These are phyloP conservation scores for Chalaropsis thielavioides DNA, from an alignment of 2,329 filamentous ascomycete species.

Conservation along the genomic window DNA sequence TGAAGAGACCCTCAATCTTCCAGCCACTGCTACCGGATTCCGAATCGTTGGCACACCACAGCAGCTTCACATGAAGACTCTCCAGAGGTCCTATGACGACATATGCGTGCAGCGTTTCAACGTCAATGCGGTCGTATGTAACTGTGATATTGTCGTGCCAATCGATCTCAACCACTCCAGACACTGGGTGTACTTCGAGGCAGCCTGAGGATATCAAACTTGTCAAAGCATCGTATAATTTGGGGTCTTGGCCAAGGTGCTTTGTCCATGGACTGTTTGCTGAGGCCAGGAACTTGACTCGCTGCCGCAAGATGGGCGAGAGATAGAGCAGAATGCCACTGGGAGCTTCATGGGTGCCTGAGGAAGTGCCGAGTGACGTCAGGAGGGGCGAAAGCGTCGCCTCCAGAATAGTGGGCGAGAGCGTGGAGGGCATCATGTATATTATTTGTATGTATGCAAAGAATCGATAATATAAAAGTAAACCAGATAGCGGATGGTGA, in stretches of 20 bases:
- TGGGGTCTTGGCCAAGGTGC: slow-evolving; percentile 53
- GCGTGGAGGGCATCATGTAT: slow-evolving; percentile 17
- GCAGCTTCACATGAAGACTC: slow-evolving; percentile 40
- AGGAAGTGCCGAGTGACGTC: slow-evolving; percentile 43
- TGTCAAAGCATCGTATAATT: slow-evolving; percentile 54
- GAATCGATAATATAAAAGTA: not conserved
- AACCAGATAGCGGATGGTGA: not conserved
- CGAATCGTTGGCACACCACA: slow-evolving; percentile 54
- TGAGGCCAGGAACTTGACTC: slow-evolving; percentile 49
- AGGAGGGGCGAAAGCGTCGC: slow-evolving; percentile 41
- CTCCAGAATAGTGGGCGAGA: slow-evolving; percentile 29
- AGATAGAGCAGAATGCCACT: slow-evolving; percentile 43
- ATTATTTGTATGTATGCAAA: not conserved
- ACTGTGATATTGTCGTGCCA: slow-evolving; percentile 42
- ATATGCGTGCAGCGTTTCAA: slow-evolving; percentile 59
- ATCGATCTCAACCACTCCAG: slow-evolving; percentile 64
- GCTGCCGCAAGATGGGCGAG: slow-evolving; percentile 50
- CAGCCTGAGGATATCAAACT: slow-evolving; percentile 41
- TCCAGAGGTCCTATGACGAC: slow-evolving; percentile 33
- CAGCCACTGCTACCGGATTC: slow-evolving; percentile 49
- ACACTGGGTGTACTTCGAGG: slow-evolving; percentile 67
- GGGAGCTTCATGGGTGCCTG: slow-evolving; percentile 43
- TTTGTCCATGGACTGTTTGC: slow-evolving; percentile 18
- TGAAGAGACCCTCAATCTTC: slow-evolving; percentile 47
- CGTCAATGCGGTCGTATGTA: slow-evolving; percentile 54